Evolutionary conservation across 768 basidiomycete genomes (phyloP), one percentile per base, ranked within the genome.

Genomic region (Rhizopogon salebrosus): DNA sequence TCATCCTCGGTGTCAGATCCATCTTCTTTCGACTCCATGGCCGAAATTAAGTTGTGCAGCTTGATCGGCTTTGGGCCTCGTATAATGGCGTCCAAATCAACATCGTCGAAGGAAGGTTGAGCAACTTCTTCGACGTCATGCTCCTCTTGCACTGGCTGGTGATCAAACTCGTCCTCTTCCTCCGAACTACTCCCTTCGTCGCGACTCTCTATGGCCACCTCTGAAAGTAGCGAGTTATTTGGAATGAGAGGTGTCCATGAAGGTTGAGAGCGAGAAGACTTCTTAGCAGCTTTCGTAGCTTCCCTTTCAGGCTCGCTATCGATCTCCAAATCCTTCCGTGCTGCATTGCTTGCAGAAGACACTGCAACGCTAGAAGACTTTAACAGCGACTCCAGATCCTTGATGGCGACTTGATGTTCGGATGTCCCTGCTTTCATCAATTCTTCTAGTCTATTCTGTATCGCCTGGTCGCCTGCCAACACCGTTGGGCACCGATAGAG

Each of bases 401-500:
- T 64, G 36, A 83, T 74, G 18, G 78, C 54, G 10, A 55, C 14
- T 55, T 59, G 26, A 48, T 61, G 36, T 60, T 66, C 45, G 60
- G 55, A 59, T 23, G 4, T 16, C 4, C 57, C 53, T 13, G 41
- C 48, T 31, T 66, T 56, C 58, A 70, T 64, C 18, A 83, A 63
- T 55, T 79, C 75, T 7, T 60, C 64, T 39, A 85, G 63, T 49
- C 80, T 79, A 46, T 65, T 66, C 55, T 67, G 70, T 58, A 85
- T 72, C 7, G 73, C 62, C 7, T 67, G 64, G 0, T 74, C 60
- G 9, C 80, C 78, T 35, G 70, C 70, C 23, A 67, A 53, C 23
- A 85, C 69, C 22, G 75, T 62, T 5, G 79, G 79, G 61, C 84
- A 85, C 40, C 63, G 63, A 46, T 71, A 70, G n/a, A 74, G 76